Percentiles rank a stretch among this genome's conserved stretches.
phyloP scores from a whole-genome alignment of 1,284 basidiomycete species.

The Melampsora larici-populina region DNA sequence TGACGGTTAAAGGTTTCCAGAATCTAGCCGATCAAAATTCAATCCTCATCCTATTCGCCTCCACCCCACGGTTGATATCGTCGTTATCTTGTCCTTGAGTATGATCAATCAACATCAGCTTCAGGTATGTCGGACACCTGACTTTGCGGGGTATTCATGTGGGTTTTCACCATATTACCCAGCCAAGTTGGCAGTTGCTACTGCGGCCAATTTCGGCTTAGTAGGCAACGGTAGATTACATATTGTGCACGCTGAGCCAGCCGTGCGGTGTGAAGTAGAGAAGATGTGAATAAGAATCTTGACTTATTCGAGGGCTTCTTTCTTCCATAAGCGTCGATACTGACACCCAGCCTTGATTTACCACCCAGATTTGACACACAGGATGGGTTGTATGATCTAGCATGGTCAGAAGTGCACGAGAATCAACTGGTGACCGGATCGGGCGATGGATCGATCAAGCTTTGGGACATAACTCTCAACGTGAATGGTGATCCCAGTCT shows the following conservation, averaged over 20 bases:
- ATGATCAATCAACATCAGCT: conserved; percentile 23
- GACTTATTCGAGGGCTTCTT: neutral
- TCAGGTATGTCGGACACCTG: conserved; percentile 47
- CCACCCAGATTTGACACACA: conserved; percentile 78
- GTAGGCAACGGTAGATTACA: conserved; percentile 88
- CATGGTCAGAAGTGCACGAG: conserved; percentile 90
- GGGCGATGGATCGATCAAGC: conserved; percentile 82
- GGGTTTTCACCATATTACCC: conserved; percentile 91
- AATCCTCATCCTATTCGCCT: no score
- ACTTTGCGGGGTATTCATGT: conserved; percentile 79
- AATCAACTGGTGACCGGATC: conserved; percentile 85
- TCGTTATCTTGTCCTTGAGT: conserved; percentile 8
- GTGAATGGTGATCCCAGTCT: conserved; percentile 58
- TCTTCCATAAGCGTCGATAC: conserved; percentile 44
- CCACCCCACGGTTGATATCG: no score
- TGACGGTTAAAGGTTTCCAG: no score
- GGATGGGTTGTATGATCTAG: conserved; percentile 85
- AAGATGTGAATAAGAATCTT: conserved; percentile 4
- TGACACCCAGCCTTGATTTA: neutral
- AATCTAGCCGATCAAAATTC: no score
- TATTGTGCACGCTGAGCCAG: conserved; percentile 56
- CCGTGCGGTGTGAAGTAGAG: neutral
- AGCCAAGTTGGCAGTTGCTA: conserved; percentile 75
- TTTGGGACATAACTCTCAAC: conserved; percentile 86
- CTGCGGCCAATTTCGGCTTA: conserved; percentile 88